Percentiles rank a stretch among this genome's conserved stretches.
Evolutionary conservation across 352 stramenopile species (phyloP).

Genomic region (Globisporangium orthogonon): DNA sequence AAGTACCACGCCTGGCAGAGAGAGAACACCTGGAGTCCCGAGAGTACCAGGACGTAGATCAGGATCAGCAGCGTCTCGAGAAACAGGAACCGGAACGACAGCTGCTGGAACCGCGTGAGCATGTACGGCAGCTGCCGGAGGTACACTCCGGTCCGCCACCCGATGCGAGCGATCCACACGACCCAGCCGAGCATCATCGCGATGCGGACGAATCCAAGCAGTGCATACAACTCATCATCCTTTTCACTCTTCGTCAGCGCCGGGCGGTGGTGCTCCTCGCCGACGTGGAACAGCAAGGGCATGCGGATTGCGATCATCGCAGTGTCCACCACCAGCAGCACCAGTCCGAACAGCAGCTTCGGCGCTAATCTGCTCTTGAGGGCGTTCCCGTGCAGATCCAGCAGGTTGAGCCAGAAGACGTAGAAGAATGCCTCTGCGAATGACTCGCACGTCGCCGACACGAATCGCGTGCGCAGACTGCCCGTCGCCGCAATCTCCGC

Average conservation of each 20-base stretch:
- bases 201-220: slow-evolving; percentile 59
- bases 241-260: slow-evolving; percentile 11
- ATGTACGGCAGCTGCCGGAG: slow-evolving; percentile 80
- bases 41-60: slow-evolving; percentile 64
- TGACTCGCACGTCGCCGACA: slow-evolving; percentile 59
- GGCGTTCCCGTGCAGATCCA: slow-evolving; percentile 48
- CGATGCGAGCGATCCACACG: slow-evolving; percentile 58
- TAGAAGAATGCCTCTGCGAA: slow-evolving; percentile 73
- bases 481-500: slow-evolving; percentile 50
- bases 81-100: slow-evolving; percentile 83
- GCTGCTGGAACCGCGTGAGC: slow-evolving; percentile 77
- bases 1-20: slow-evolving; percentile 60
- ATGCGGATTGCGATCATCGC: slow-evolving; percentile 62
- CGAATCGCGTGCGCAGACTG: slow-evolving; percentile 55
- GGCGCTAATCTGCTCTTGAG: slow-evolving; percentile 12
- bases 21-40: slow-evolving; percentile 56
- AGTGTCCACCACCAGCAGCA: slow-evolving; percentile 42
- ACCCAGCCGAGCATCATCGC: slow-evolving; percentile 63
- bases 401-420: slow-evolving; percentile 74
- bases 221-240: slow-evolving; percentile 50
- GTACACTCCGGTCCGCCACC: slow-evolving; percentile 41
- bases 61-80: slow-evolving; percentile 73
- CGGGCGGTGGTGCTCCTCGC: neutral
- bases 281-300: slow-evolving; percentile 36
- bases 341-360: slow-evolving; percentile 37